Evolutionary conservation across 2,329 filamentous ascomycete species (phyloP), one percentile per base, ranked within the genome.

Genomic region (Neonectria magnoliae): DNA sequence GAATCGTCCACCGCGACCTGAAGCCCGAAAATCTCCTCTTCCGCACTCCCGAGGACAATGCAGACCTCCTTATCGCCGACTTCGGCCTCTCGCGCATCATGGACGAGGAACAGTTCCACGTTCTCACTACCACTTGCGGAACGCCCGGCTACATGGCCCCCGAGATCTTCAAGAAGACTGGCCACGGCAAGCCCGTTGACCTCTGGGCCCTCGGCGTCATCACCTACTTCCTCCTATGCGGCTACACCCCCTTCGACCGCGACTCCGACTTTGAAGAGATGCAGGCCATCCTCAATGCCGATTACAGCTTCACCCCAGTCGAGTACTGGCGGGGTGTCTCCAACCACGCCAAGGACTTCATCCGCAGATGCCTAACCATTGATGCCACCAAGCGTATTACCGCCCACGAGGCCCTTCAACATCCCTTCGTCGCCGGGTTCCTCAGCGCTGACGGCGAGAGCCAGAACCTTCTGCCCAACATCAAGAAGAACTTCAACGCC

Each of bases 71-170:
- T 63, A 99, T 99, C 77, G 96, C 96, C 67, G 96, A 99, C 78
- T 99, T 99, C 79, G 96, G 96, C 10, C 84, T 99, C 54, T 96
- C 92, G 27, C 89, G 96, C 63, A 98, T 99, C 81, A 98, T 99
- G 95, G 96, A 99, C 76, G 96, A 98, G 81, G 94, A 98, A 80
- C 93, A 97, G 77, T 98, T 98, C 80, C 96, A 98, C 77, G 95
- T 98, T 31, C 83, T 99, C 67, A 99, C 96, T 11, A 99, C 96
- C 0, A 99, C 96, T 1, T 99, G 96, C 78, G 96, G 96, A 64
- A 99, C 96, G 1, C 96, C 96, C 4, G 96, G 96, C 53, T 99
- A 99, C 81, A 99, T 99, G 96, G 96, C 96, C 2, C 96, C 96
- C 22, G 96, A 99, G 79, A 99, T 99, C 75, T 99, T 99, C 83